Base-by-base conservation (phyloP, 2,329 filamentous ascomycete genomes). In the Diaporthe destruens region DNA sequence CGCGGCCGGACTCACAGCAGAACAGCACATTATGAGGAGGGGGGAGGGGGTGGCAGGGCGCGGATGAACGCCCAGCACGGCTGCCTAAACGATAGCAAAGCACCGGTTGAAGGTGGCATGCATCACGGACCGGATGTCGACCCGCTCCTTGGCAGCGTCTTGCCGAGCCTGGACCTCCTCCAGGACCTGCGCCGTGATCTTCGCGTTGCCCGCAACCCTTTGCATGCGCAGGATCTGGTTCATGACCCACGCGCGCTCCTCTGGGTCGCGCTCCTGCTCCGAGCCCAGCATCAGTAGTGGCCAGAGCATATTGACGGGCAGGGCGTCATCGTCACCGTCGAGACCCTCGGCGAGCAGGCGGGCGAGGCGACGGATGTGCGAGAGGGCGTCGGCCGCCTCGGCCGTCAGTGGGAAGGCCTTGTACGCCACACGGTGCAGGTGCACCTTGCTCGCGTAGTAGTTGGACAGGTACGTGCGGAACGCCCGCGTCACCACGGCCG, bases 301-400 rank as follows among this genome's bases (percentile, higher is more conserved):
- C 88, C 87, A 90, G 6, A 90, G 81, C 81, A 89, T 85, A 72
- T 87, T 89, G 61, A 88, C 86, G 0, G 88, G 87, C 2, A 89
- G 79, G 11, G 85, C 81, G 44, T 86, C 84, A 16, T 85, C 82
- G 32, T 66, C 61, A 0, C 79, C 79, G 36, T 84, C 81, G 9
- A 83, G 76, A 7, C 75, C 77, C n/a, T 84, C 81, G 18, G 82
- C 80, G 70, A 89, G 85, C 47, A 86, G 80, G 47, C 82, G 81
- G 25, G 85, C 83, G 3, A 88, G 80, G 16, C 80, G 82, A 36
- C 85, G 84, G 73, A 88, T 88, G 55, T 85, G 84, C n/a, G 78
- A 77, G 69, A 88, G 82, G 1, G 86, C 87, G 42, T 85, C 82
- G 2, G 77, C 78, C 1, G 87, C 83, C 68, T 88, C 85, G n/a